Percentiles rank a stretch among this genome's conserved stretches.
Evolutionary conservation across 805 yeast species (phyloP).

Genomic region (Wickerhamomyces queroliae): DNA sequence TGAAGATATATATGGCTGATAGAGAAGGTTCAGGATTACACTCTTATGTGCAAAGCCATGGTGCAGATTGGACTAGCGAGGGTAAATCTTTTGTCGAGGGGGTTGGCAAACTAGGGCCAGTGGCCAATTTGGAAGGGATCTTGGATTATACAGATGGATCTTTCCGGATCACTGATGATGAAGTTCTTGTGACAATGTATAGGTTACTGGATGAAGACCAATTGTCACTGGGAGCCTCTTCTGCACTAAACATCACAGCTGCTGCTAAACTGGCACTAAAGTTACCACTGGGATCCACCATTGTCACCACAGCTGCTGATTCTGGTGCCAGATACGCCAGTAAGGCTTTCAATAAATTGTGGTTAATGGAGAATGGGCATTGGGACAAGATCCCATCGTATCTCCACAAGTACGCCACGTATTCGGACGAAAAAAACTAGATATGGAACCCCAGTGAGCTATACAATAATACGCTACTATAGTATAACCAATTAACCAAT

Average conservation of each 20-base stretch:
- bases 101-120: conserved; percentile 18
- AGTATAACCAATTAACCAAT: too few species aligned
- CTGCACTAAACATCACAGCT: conserved; percentile 18
- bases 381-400: conserved; percentile 18
- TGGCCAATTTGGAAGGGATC: conserved; percentile 17
- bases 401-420: conserved; percentile 11
- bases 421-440: too few species aligned
- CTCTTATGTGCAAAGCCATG: conserved; percentile 13
- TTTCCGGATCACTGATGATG: conserved; percentile 12
- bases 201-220: conserved; percentile 12
- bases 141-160: conserved; percentile 14
- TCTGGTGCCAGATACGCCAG: conserved; percentile 17
- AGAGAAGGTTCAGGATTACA: conserved; percentile 75
- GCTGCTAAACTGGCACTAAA: conserved; percentile 15
- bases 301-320: conserved; percentile 21
- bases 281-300: conserved; percentile 19
- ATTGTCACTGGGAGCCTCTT: conserved; percentile 19
- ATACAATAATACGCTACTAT: too few species aligned
- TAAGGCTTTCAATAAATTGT: conserved; percentile 15
- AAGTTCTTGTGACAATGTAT: conserved; percentile 13
- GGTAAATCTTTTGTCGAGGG: conserved; percentile 22
- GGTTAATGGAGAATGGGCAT: conserved; percentile 14
- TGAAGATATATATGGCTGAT: conserved; percentile 60
- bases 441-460: too few species aligned
- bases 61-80: conserved; percentile 17